phyloP scores from a whole-genome alignment of 192 early-diverging fungal genomes.

The Linnemannia hyalina region DNA sequence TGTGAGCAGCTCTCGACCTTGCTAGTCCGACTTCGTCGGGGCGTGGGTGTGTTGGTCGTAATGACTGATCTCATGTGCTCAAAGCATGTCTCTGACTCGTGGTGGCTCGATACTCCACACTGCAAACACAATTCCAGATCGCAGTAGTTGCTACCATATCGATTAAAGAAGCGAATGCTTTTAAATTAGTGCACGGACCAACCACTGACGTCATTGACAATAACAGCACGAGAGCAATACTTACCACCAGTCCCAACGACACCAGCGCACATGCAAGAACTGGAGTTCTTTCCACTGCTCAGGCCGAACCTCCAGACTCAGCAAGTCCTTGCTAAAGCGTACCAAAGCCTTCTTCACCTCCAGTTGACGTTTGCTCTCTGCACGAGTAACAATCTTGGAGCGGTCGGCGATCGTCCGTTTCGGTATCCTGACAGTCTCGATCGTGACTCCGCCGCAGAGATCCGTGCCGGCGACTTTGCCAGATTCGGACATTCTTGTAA shows the following conservation, averaged over 20 bases:
- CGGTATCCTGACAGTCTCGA: not conserved
- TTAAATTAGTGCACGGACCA: not conserved
- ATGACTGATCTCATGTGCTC: constrained; percentile 58
- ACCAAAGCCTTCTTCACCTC: constrained; percentile 26
- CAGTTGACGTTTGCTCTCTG: constrained; percentile 33
- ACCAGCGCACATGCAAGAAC: constrained; percentile 67
- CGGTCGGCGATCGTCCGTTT: constrained; percentile 13
- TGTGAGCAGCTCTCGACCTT: not conserved
- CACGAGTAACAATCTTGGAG: constrained; percentile 24
- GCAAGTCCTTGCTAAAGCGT: constrained; percentile 28
- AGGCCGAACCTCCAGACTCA: constrained; percentile 60
- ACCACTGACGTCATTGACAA: not conserved
- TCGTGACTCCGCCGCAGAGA: not conserved
- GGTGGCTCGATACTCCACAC: constrained; percentile 62
- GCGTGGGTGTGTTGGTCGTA: not conserved
- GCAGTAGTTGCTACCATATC: constrained; percentile 34
- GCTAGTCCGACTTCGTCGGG: not conserved
- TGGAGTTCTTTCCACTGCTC: constrained; percentile 71
- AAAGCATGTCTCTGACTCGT: constrained; percentile 57
- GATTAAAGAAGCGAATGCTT: not conserved
- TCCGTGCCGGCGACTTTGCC: not conserved
- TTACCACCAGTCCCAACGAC: constrained; percentile 66
- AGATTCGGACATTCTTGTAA: not conserved
- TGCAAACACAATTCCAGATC: constrained; percentile 62
- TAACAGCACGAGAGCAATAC: not conserved